Base-by-base conservation (phyloP, 179 eudicot genomes). In the Beta macrorhiza region DNA sequence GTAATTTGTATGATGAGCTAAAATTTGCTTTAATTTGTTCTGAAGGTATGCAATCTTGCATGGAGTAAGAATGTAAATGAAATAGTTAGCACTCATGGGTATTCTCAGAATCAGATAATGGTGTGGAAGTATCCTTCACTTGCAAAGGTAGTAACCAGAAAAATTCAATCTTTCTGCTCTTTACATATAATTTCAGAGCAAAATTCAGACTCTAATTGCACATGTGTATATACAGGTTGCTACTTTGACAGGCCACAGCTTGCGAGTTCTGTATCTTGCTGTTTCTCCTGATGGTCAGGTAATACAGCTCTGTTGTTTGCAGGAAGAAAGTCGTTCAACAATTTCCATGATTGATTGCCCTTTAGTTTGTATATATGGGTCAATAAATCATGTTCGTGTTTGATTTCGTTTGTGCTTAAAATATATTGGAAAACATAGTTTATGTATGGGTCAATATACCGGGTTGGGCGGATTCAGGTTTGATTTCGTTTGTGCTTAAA, bases 41-140 rank as follows among this genome's bases (percentile, higher is more conserved):
- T 70, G 64, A 78, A 93, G 98, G 98, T 96, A n/a, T 96, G 99
- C 90, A 96, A 94, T 85, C 92, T 96, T 32, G 98, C 97, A 29
- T 96, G 99, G 99, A 93, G 99, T 84, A 94, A 94, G 86, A 96
- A 96, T 84, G 99, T 96, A 87, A 96, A 96, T 68, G 99, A 96
- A 82, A 44, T 96, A 32, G 99, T 96, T 8, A 96, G 99, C 96
- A 96, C 99, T 59, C 99, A 96, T 84, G 99, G 99, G 44, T 96
- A 96, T 80, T 96, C 99, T 10, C 99, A 96, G 87, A 96, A 96
- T 79, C 99, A 96, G 82, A 87, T 96, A 15, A 96, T 96, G 99
- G 95, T 96, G 78, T 96, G 99, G 99, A 96, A 92, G 81, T 96
- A 96, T 79, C 99, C 99, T 73, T 87, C 98, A 69, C 83, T 96